phyloP scores from a whole-genome alignment of 306 rosid species.

The Prunus salicina region DNA sequence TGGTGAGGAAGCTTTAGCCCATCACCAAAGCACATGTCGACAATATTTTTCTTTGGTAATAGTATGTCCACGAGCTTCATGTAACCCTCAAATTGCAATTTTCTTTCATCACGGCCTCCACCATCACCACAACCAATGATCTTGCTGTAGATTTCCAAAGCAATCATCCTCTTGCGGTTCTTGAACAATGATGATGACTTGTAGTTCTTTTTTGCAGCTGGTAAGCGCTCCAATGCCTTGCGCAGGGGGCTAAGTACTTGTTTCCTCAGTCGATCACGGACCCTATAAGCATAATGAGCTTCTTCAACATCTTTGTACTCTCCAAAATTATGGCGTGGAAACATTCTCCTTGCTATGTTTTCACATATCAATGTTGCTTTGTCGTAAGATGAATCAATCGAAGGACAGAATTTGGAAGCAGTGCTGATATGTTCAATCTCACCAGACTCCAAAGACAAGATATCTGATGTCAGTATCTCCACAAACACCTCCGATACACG shows the following conservation, averaged over 20 bases:
- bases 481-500: background rate
- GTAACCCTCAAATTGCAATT: no score
- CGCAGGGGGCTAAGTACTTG: background rate
- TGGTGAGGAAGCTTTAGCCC: background rate
- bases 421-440: background rate
- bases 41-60: background rate
- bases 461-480: background rate
- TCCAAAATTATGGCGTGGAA: background rate
- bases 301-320: background rate
- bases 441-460: background rate
- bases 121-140: background rate
- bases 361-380: background rate
- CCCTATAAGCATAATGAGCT: background rate
- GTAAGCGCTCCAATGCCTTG: background rate
- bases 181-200: background rate
- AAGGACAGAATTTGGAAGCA: background rate
- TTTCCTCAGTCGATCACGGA: background rate
- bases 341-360: constrained; percentile 1
- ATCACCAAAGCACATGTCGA: background rate
- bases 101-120: background rate
- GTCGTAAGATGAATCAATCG: background rate
- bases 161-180: background rate
- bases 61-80: background rate
- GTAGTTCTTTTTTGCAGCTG: background rate
- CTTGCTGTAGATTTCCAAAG: background rate